Base-by-base conservation (phyloP, 2,329 filamentous ascomycete genomes). In the Pseudogymnoascus sp. region DNA sequence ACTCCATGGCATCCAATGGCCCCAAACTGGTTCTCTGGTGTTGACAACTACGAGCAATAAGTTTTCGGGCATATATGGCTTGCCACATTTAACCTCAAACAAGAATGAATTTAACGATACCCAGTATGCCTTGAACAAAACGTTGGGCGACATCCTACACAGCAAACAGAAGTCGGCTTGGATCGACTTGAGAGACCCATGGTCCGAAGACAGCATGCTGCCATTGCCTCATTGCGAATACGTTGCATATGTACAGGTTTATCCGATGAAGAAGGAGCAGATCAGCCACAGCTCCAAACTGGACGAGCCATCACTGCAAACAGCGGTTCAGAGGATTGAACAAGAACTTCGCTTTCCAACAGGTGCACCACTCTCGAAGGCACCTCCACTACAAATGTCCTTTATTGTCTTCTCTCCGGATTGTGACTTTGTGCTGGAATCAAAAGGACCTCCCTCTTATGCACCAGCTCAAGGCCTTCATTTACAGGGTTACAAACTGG, bases 41-140 rank as follows among this genome's bases (percentile, higher is more conserved):
- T 79, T 98, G 73, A 90, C 89, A 1, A 97, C 93, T 0, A 93
- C 92, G 60, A 97, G 92, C 75, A 90, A 96, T 73, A 97, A 96
- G 78, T 95, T 95, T 72, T 86, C 89, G n/a, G 93, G 95, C 48
- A 88, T 98, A 64, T 96, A 96, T 74, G 90, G 88, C 2, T 79
- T 98, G 57, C 93, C 95, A 25, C 92, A 98, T 75, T 82, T 99
- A 62, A 81, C 90, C 0, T 83, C 90, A 14, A 83, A 81, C 5
- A 72, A 78, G 21, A 77, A 78, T 3, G 79, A 84, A 60, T 86
- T 82, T 71, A 85, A 85, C 73, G 74, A 77, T 71, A 81, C 83
- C 66, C 75, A 88, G 71, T 78, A 79, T 61, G 78, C 96, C 14
- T 79, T 98, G 37, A 90, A 93, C 70, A 80, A 83, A 68, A 93